phyloP scores from a whole-genome alignment of 768 basidiomycete species.

The Kwoniella europaea region DNA sequence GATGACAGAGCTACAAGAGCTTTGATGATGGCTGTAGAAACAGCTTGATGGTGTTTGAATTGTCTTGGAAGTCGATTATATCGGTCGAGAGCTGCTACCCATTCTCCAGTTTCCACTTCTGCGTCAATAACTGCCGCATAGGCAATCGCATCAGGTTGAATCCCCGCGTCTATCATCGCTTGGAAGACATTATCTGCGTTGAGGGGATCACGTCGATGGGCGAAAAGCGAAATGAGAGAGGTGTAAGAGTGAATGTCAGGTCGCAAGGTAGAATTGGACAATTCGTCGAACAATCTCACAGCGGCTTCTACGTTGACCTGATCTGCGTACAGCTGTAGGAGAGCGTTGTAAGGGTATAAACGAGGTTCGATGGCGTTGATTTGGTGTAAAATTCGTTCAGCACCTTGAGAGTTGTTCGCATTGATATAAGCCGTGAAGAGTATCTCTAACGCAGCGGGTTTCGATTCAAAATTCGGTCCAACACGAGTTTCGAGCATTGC shows the following conservation, averaged over 20 bases:
- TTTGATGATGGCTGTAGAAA: conserved; percentile 79
- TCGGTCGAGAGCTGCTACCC: conserved; percentile 72
- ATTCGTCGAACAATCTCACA: conserved; percentile 36
- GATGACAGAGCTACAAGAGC: conserved; percentile 81
- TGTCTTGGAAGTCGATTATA: conserved; percentile 66
- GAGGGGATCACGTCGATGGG: conserved; percentile 66
- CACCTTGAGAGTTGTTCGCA: conserved; percentile 35
- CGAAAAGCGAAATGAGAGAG: conserved; percentile 70
- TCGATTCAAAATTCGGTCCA: conserved; percentile 2
- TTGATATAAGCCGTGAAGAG: conserved; percentile 37
- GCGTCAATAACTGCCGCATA: conserved; percentile 75
- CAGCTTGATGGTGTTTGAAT: conserved; percentile 54
- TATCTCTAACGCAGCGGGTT: conserved; percentile 9
- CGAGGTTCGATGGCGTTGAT: conserved; percentile 27
- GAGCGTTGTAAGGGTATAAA: conserved; percentile 30
- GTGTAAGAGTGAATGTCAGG: conserved; percentile 69
- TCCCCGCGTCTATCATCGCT: conserved; percentile 62
- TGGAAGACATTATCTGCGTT: conserved; percentile 72
- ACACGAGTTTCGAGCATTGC: background rate
- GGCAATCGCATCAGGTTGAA: conserved; percentile 42
- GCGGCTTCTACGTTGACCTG: conserved; percentile 38
- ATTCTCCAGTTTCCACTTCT: conserved; percentile 78
- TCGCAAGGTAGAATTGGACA: conserved; percentile 57
- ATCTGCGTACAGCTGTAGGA: conserved; percentile 36
- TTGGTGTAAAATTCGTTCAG: conserved; percentile 16